Conservation (phyloP, 2,329 filamentous ascomycete species). For the Anisogramma anomala region DNA sequence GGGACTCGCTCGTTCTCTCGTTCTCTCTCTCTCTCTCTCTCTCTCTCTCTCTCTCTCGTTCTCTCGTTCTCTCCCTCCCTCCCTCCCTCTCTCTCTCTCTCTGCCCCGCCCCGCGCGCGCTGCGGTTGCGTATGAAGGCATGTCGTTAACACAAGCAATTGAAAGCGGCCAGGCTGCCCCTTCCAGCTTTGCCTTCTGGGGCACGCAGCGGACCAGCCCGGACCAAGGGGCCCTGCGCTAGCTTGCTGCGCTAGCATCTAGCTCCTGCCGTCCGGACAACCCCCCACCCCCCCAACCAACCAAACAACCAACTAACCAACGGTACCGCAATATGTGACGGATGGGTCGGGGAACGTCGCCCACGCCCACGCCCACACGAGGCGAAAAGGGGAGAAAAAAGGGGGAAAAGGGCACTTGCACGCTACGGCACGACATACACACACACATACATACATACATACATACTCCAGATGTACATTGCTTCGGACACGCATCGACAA, state of each 20-base stretch:
- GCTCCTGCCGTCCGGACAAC: neutral
- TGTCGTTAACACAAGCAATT: constrained; percentile 5
- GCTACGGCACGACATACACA: neutral
- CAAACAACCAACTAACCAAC: no score
- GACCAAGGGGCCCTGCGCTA: neutral
- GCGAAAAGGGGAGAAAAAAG: no score
- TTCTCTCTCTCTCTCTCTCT: no score
- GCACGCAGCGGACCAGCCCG: constrained; percentile 2
- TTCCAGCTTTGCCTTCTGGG: no score
- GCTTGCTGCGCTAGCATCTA: neutral
- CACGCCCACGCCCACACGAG: no score
- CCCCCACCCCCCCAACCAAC: no score
- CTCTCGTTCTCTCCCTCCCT: no score
- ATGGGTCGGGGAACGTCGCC: no score
- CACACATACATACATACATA: neutral
- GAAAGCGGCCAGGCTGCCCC: neutral
- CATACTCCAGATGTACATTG: constrained; percentile 1
- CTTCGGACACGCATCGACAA: neutral
- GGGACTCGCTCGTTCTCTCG: no score
- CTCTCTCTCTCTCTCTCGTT: no score
- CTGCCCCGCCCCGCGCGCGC: neutral
- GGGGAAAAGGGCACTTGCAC: neutral
- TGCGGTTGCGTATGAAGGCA: neutral
- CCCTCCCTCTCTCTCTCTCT: no score
- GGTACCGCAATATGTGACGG: no score